A percentile compares a stretch with the other conserved stretches of the same genome.
These are phyloP conservation scores for Aspergillus japonicus DNA, from an alignment of 2,329 filamentous ascomycete species.

Conservation along the genomic window DNA sequence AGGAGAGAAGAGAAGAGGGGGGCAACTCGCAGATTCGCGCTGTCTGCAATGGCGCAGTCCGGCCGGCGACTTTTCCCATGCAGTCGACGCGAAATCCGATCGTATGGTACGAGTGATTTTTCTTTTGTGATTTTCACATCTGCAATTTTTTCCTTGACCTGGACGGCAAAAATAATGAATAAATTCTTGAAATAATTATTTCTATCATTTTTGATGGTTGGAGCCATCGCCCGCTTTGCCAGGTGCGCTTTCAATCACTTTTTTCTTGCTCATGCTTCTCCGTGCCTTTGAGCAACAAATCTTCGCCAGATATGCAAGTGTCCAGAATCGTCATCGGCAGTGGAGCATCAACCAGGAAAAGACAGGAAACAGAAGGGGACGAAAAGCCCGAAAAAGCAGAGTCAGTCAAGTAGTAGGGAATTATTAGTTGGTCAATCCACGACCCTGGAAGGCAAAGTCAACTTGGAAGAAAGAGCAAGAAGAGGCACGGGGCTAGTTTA, in stretches of 20 bases:
- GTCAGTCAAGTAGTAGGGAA: too few species aligned
- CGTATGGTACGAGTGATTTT: slow-evolving; percentile 23
- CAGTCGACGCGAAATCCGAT: slow-evolving; percentile 21
- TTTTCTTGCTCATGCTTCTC: neutral
- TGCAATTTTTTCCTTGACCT: neutral
- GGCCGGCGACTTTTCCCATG: slow-evolving; percentile 12
- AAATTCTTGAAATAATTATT: neutral
- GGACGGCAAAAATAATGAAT: neutral
- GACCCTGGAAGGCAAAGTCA: neutral
- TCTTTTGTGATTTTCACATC: neutral
- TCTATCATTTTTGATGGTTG: neutral
- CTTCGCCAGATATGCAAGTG: slow-evolving; percentile 23
- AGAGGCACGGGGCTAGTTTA: slow-evolving; percentile 3
- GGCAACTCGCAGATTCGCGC: neutral
- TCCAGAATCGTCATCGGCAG: slow-evolving; percentile 23
- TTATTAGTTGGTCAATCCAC: neutral
- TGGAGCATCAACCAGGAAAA: slow-evolving; percentile 14
- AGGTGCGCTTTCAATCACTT: slow-evolving; percentile 11
- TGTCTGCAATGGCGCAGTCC: slow-evolving; percentile 4
- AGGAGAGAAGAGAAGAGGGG: neutral
- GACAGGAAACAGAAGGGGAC: neutral
- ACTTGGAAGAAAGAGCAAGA: neutral
- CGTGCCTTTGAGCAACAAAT: slow-evolving; percentile 9
- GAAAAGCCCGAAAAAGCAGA: too few species aligned
- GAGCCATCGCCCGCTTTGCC: slow-evolving; percentile 21